Evolutionary conservation across 1,284 basidiomycete genomes (phyloP).

Genomic region (Fomitiporia mediterranea): DNA sequence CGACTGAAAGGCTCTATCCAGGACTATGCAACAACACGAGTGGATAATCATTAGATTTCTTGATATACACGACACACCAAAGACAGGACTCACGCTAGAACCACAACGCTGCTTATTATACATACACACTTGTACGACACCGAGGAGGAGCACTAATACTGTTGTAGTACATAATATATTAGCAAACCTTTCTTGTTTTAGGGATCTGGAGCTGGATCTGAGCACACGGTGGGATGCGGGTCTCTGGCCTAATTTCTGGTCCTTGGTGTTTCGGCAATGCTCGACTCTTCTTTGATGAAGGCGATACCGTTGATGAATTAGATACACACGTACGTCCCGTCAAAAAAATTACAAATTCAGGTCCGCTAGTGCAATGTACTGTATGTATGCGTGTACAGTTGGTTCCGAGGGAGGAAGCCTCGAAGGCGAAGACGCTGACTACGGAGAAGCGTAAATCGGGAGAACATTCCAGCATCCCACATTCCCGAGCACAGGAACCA

Average conservation of each 20-base stretch:
- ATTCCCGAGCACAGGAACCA: neutral
- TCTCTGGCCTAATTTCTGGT: no score
- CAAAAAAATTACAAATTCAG: no score
- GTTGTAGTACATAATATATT: no score
- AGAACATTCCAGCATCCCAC: neutral
- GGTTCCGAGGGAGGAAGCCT: neutral
- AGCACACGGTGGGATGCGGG: no score
- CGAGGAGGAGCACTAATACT: no score
- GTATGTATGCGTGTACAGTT: neutral
- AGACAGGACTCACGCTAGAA: neutral
- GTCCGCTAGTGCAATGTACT: no score
- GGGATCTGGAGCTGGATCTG: no score
- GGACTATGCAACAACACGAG: slow-evolving; percentile 42
- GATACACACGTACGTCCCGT: no score
- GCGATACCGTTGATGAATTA: slow-evolving; percentile 1
- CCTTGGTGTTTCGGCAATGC: neutral
- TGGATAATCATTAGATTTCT: neutral
- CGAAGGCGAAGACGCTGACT: neutral
- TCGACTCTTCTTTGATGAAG: neutral
- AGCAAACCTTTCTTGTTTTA: no score
- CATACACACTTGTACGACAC: neutral
- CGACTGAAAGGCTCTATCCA: slow-evolving; percentile 56
- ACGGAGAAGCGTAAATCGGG: neutral
- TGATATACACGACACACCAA: neutral
- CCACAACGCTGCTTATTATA: neutral